Evolutionary conservation across 768 basidiomycete species (phyloP).

Genomic region (Rhizopogon salebrosus): DNA sequence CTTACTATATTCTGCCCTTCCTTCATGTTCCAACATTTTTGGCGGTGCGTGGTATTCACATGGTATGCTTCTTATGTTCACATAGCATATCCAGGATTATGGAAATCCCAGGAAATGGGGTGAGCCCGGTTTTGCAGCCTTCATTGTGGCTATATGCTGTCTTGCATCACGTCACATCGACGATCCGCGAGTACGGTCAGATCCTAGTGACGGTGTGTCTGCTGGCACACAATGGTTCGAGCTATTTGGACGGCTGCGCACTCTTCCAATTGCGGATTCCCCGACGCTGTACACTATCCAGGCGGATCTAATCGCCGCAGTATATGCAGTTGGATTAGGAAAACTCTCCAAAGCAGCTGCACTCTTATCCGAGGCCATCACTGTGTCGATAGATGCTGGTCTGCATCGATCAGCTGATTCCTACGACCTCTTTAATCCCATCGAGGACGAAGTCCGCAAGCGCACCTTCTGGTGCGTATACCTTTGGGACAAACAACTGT

Average conservation of each 20-base stretch:
- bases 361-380: conserved; percentile 80
- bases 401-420: conserved; percentile 83
- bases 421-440: conserved; percentile 82
- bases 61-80: conserved; percentile 12
- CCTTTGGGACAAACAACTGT: conserved; percentile 92
- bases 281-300: conserved; percentile 92
- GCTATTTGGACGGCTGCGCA: conserved; percentile 79
- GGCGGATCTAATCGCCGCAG: conserved; percentile 85
- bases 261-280: conserved; percentile 81
- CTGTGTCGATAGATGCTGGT: conserved; percentile 84
- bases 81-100: conserved; percentile 58
- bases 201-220: conserved; percentile 78
- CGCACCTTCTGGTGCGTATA: conserved; percentile 97
- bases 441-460: conserved; percentile 89
- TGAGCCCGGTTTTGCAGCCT: conserved; percentile 90
- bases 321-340: conserved; percentile 88
- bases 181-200: conserved; percentile 81
- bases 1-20: conserved; percentile 91
- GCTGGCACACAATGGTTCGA: conserved; percentile 93
- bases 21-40: conserved; percentile 89
- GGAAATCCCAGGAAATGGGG: conserved; percentile 94
- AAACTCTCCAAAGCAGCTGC: conserved; percentile 84
- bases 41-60: conserved; percentile 40
- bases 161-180: conserved; percentile 90
- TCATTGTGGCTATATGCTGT: conserved; percentile 90